Evolutionary conservation across 208 protist genomes (phyloP), one percentile per base, ranked within the genome.

Genomic region (Vickermania ingenoplastis): DNA sequence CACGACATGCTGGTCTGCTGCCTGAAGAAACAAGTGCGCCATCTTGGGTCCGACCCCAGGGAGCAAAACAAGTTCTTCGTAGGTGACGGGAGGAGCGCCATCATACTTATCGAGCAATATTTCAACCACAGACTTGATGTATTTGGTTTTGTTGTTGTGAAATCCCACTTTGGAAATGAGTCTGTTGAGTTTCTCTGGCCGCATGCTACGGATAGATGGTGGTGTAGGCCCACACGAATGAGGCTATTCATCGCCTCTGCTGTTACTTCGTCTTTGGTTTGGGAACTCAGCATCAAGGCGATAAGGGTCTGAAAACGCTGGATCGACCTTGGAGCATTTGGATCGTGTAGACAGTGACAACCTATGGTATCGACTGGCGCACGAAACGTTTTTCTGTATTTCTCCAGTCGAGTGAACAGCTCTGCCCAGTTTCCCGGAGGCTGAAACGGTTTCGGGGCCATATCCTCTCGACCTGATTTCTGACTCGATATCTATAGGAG

Each of bases 21-120:
- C 80, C 45, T 93, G 86, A 21, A 96, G 63, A 59, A 92, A 95
- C 5, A 98, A 63, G 59, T 97, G 77, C 0, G 94, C 92, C 97
- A 98, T 98, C 66, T 98, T 98, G 1, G 89, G 89, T 0, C 96
- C 97, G 22, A 98, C 82, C 24, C 95, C 92, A 0, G 90, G 89
- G 22, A 97, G 72, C 26, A 75, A 77, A 50, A 97, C 75, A 2
- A 98, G 21, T 11, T 88, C 87, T 17, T 70, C 69, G 48, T 95
- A 89, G 14, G 66, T 58, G 1, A 54, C 57, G 3, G 95, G 95
- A 49, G 94, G 81, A 14, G 84, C 72, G 23, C 83, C 84, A 27
- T 82, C 58, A 67, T 96, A 81, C 4, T 84, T 53, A 22, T 81
- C 65, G n/a, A 93, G 41, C 22, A 97, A 62, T 23, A 86, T 83